Conservation (phyloP, 2,329 filamentous ascomycete species). For the Coniella lustricola region DNA sequence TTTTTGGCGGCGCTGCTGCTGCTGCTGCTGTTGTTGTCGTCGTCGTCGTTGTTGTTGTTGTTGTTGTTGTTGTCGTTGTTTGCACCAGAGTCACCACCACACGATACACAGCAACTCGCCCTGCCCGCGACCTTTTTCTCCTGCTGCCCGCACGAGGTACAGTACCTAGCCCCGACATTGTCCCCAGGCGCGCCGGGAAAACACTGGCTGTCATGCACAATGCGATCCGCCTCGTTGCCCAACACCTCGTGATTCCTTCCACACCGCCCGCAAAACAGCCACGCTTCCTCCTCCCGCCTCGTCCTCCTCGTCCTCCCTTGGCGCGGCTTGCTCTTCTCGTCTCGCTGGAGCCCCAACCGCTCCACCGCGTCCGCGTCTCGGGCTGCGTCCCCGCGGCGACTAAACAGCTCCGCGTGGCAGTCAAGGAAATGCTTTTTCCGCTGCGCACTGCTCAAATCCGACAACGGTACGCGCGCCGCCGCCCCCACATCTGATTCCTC, state of each 20-base stretch:
- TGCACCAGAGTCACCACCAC: too few relatives aligned
- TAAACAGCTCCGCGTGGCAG: constrained; percentile 22
- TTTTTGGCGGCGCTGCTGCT: too few relatives aligned
- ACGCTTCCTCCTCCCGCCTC: constrained; percentile 14
- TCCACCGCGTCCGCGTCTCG: neutral
- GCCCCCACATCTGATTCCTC: too few relatives aligned
- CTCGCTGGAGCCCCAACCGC: constrained; percentile 1
- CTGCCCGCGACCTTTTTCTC: too few relatives aligned
- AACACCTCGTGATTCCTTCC: constrained; percentile 15
- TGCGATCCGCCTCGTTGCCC: constrained; percentile 12
- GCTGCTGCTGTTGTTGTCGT: too few relatives aligned
- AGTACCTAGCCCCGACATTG: neutral
- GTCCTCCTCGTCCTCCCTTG: too few relatives aligned
- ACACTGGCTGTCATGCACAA: constrained; percentile 16
- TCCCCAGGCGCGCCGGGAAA: constrained; percentile 1
- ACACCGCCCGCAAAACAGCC: constrained; percentile 17
- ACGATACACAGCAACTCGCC: too few relatives aligned
- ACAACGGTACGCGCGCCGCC: too few relatives aligned
- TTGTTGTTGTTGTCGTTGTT: too few relatives aligned
- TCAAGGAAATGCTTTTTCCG: constrained; percentile 23
- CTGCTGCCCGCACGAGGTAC: constrained; percentile 9
- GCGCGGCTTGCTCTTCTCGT: too few relatives aligned
- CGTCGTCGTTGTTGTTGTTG: too few relatives aligned
- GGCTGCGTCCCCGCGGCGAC: constrained; percentile 2
- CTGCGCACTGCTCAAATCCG: constrained; percentile 23